Conservation (phyloP, 805 yeast species). For the Wickerhamomyces chambardii region DNA sequence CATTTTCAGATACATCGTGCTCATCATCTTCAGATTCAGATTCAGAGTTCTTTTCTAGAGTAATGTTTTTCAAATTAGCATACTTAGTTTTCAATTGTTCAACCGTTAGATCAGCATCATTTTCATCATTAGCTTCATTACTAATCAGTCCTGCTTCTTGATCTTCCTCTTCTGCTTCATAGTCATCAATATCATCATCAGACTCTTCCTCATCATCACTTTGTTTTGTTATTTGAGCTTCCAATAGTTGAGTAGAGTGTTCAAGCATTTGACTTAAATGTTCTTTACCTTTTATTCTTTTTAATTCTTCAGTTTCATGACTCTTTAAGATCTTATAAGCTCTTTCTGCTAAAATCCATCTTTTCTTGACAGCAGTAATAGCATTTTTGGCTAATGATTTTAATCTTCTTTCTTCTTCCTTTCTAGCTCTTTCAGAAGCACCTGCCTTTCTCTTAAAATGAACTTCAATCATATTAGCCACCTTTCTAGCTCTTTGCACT, state of each 20-base stretch:
- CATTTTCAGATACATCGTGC: constrained; percentile 11
- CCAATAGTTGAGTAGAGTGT: constrained; percentile 83
- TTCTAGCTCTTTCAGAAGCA: constrained; percentile 74
- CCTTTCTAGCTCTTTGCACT: constrained; percentile 57
- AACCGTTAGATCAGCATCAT: constrained; percentile 19
- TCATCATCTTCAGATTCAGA: constrained; percentile 21
- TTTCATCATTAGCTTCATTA: constrained; percentile 17
- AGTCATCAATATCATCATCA: constrained; percentile 9
- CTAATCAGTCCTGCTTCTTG: constrained; percentile 14
- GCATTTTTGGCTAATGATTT: constrained; percentile 71
- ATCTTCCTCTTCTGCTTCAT: constrained; percentile 17
- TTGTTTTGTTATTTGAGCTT: constrained; percentile 60
- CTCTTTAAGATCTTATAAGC: constrained; percentile 68
- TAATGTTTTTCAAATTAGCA: constrained; percentile 15
- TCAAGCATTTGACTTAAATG: constrained; percentile 83
- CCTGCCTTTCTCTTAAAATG: constrained; percentile 84
- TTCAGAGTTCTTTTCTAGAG: constrained; percentile 19
- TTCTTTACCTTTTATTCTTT: constrained; percentile 74
- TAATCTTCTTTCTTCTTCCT: constrained; percentile 66
- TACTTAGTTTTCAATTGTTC: constrained; percentile 18
- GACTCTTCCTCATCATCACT: constrained; percentile 16
- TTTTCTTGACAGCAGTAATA: constrained; percentile 75
- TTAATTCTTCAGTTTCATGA: constrained; percentile 70
- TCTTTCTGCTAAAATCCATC: constrained; percentile 87
- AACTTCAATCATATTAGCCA: constrained; percentile 75